Conservation (phyloP, 1,284 basidiomycete genomes). For the Sphagnurus paluster region DNA sequence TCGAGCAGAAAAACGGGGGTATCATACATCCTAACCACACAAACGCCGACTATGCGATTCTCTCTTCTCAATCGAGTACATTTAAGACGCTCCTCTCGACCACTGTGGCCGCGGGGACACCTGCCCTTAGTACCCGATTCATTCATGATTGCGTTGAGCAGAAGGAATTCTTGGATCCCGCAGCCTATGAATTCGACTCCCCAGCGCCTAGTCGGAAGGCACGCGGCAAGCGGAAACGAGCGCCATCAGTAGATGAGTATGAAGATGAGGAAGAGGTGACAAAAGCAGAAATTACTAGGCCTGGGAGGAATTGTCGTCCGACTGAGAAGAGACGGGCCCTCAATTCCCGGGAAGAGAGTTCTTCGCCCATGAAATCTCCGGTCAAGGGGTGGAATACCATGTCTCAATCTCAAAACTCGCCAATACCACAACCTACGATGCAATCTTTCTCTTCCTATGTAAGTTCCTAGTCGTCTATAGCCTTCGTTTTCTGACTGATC, state of each 20-base stretch:
- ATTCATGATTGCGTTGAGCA: conserved; percentile 53
- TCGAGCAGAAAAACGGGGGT: conserved; percentile 61
- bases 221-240: conserved; percentile 17
- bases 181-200: conserved; percentile 34
- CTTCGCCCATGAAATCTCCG: neutral
- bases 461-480: no score
- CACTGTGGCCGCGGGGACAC: conserved; percentile 35
- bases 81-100: conserved; percentile 47
- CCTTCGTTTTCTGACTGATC: no score
- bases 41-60: conserved; percentile 57
- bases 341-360: conserved; percentile 9
- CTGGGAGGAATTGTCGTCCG: conserved; percentile 21
- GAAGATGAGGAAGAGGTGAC: conserved; percentile 3
- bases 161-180: conserved; percentile 45
- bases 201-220: conserved; percentile 8
- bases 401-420: no score
- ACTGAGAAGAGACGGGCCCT: conserved; percentile 16
- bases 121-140: conserved; percentile 51
- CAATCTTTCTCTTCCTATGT: no score
- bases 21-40: conserved; percentile 48
- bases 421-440: no score
- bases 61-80: conserved; percentile 48
- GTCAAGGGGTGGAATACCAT: no score
- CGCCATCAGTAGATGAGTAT: conserved; percentile 3
- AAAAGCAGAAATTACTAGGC: conserved; percentile 13